A percentile compares a stretch with the other conserved stretches of the same genome.
phyloP scores from a whole-genome alignment of 164 flowering plant species.

The Magnolia officinalis region DNA sequence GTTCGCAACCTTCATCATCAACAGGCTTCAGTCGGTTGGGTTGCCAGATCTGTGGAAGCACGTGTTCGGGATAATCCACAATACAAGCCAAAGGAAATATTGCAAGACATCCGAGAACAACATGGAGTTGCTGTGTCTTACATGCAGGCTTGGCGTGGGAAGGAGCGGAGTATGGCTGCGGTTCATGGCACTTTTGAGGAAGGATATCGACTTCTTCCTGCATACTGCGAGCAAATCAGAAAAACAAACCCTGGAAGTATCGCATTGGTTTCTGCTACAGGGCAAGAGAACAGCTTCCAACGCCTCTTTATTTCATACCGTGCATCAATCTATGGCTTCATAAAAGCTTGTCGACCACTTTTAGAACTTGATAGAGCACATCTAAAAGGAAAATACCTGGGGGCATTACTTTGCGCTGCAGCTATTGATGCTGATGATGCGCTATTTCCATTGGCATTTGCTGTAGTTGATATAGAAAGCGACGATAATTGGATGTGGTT shows the following conservation, averaged over 20 bases:
- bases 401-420: constrained; percentile 78
- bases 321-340: constrained; percentile 87
- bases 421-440: constrained; percentile 77
- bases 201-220: constrained; percentile 56
- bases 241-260: constrained; percentile 61
- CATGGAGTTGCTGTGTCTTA: constrained; percentile 98
- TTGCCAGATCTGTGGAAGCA: constrained; percentile 92
- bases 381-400: constrained; percentile 89
- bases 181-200: constrained; percentile 71
- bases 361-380: constrained; percentile 83
- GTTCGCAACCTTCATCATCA: constrained; percentile 88
- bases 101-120: constrained; percentile 80
- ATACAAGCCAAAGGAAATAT: constrained; percentile 89
- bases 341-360: constrained; percentile 89
- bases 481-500: constrained; percentile 88
- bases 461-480: constrained; percentile 76
- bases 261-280: constrained; percentile 75
- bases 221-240: constrained; percentile 56
- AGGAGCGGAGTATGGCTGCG: constrained; percentile 98
- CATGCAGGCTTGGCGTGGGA: constrained; percentile 99
- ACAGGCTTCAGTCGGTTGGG: constrained; percentile 99
- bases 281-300: constrained; percentile 87
- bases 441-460: constrained; percentile 86
- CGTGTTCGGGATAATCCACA: constrained; percentile 87
- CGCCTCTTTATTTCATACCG: constrained; percentile 84